Conservation (phyloP, 345 rosid genomes). For the Triadica sebifera region DNA sequence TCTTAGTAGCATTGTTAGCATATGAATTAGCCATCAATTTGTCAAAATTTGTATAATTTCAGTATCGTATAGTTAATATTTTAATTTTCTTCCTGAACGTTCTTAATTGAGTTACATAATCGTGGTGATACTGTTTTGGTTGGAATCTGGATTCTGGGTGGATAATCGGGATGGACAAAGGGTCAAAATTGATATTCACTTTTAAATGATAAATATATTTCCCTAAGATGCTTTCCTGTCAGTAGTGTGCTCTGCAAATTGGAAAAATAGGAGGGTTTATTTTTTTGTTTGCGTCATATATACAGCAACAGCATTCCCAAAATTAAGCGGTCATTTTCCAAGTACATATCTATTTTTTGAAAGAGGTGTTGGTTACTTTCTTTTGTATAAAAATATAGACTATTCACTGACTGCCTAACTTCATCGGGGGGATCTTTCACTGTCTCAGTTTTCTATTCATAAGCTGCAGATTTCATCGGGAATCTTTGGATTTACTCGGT, state of each 20-base stretch:
- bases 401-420: slow-evolving; percentile 22
- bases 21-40: slow-evolving; percentile 23
- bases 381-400: slow-evolving; percentile 14
- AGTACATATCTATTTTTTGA: slow-evolving; percentile 13
- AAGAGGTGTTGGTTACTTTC: slow-evolving; percentile 39
- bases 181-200: background rate
- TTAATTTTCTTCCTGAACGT: background rate
- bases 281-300: background rate
- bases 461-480: slow-evolving; percentile 22
- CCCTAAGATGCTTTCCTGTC: slow-evolving; percentile 11
- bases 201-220: background rate
- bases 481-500: slow-evolving; percentile 31
- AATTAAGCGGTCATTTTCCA: slow-evolving; percentile 24
- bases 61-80: slow-evolving; percentile 8
- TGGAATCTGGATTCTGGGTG: slow-evolving; percentile 16
- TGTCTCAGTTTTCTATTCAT: slow-evolving; percentile 12
- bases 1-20: slow-evolving; percentile 19
- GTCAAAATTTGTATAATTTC: slow-evolving; percentile 18
- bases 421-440: slow-evolving; percentile 37
- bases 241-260: slow-evolving; percentile 27
- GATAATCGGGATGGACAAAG: background rate
- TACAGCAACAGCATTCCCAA: slow-evolving; percentile 11
- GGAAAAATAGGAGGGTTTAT: slow-evolving; percentile 23
- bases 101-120: background rate
- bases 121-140: slow-evolving; percentile 4